Evolutionary conservation across 2,329 filamentous ascomycete genomes (phyloP), one percentile per base, ranked within the genome.

Genomic region (Exophiala bonariae): DNA sequence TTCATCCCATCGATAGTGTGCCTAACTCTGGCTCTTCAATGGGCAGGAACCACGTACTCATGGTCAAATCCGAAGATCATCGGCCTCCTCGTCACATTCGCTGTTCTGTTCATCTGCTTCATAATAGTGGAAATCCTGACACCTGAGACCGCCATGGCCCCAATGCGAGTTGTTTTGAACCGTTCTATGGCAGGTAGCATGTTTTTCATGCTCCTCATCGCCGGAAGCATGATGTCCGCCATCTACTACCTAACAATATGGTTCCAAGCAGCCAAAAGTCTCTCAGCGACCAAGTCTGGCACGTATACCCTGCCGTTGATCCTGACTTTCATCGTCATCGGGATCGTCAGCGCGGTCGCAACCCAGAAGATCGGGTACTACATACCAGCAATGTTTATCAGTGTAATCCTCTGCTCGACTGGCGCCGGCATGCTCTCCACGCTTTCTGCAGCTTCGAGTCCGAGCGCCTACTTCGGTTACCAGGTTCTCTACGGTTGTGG

Each of bases 201-300:
- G 22, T 40, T 63, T 8, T 74, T 63, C 50, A 58, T 63, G 10
- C 65, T 73, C 55, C 63, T 71, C 52, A 54, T 64, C 16, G 55
- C 56, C 2, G 67, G 69, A 9, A 39, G 50, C 10, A 70, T 65
- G 43, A 65, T 70, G 44, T 18, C 70, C 13, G 38, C 68, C 2
- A 52, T 75, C 7, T 76, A 74, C 59, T 75, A 72, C 53, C 60
- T 76, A 1, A 73, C 73, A 7, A 70, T 77, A 23, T 77, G 74
- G 54, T 77, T 78, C 61, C 74, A 78, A 57, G 61, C 63, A 1
- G 62, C 74, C 7, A 53, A 59, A 14, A 61, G 62, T 38, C 59
- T 61, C 11, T 62, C 54, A 5, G 61, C 73, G 0, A 58, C 62
- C 10, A 41, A 57, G 17, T 68, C 64, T 2, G 73, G 73, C 5